phyloP scores from a whole-genome alignment of 2,329 filamentous ascomycete genomes.

The Phialophora expanda region DNA sequence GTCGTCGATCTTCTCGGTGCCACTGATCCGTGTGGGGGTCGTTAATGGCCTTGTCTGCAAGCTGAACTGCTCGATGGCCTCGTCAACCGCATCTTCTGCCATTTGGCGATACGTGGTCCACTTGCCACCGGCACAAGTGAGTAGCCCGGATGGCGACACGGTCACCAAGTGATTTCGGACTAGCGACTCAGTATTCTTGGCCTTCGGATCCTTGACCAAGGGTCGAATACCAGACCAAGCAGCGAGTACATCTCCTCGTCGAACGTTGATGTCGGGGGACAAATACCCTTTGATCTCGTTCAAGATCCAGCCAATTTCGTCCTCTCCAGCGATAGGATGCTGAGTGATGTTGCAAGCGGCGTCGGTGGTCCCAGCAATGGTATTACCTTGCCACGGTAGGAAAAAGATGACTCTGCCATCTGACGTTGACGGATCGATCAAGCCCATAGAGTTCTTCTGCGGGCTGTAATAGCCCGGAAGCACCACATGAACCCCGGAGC shows the following conservation, averaged over 20 bases:
- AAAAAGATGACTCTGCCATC: constrained; percentile 93
- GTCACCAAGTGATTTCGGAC: constrained; percentile 86
- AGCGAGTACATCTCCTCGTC: constrained; percentile 83
- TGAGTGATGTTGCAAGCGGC: constrained; percentile 72
- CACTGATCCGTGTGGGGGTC: constrained; percentile 36
- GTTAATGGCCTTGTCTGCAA: constrained; percentile 35
- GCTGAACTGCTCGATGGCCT: constrained; percentile 46
- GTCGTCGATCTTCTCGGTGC: constrained; percentile 40
- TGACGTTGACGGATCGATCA: constrained; percentile 84
- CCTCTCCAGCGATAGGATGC: constrained; percentile 78
- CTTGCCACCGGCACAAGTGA: constrained; percentile 87
- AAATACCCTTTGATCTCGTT: constrained; percentile 82
- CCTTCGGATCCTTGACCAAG: constrained; percentile 83
- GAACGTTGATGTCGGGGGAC: constrained; percentile 81
- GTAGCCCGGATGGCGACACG: constrained; percentile 75
- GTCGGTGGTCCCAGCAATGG: constrained; percentile 87
- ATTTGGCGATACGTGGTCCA: constrained; percentile 95
- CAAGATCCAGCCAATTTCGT: constrained; percentile 87
- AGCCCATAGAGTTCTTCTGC: constrained; percentile 72
- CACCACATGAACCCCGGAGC: constrained; percentile 83
- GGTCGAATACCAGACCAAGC: constrained; percentile 89
- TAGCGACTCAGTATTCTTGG: constrained; percentile 82
- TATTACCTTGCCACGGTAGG: constrained; percentile 90
- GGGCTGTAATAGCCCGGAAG: constrained; percentile 87
- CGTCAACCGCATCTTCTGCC: constrained; percentile 87